Base-by-base conservation (phyloP, 2,329 filamentous ascomycete species). In the Tricladium varicosporioides region DNA sequence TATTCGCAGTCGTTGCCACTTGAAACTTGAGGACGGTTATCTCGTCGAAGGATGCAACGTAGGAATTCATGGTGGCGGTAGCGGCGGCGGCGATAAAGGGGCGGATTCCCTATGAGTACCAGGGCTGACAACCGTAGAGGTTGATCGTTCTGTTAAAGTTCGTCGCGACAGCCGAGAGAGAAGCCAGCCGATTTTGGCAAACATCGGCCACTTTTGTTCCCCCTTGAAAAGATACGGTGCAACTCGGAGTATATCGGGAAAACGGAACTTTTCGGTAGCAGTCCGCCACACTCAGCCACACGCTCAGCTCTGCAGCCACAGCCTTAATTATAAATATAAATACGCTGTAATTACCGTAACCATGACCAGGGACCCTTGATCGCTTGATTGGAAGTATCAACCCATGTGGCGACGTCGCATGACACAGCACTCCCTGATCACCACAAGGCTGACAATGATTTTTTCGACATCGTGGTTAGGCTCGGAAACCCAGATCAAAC, bases 31-130 rank as follows among this genome's bases (percentile, higher is more conserved):
- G 54, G 52, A 44, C 36, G 46, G 47, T 54, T 46, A 60, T 55
- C 50, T 57, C 50, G 33, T 53, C 54, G 44, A 56, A 46, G 47
- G 54, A 44, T n/a, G 50, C 51, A 58, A 51, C 14, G 48, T 18
- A 58, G 56, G 46, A 48, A 58, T 58, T 54, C 40, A 53, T 46
- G 46, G 55, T 32, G 54, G 51, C 49, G 45, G n/a, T n/a, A n/a
- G 44, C 51, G 44, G 43, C 50, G 55, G 58, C 55, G 48, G 58
- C 58, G 55, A 60, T 50, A 55, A 60, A 58, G 51, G 51, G 58
- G 55, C 58, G 43, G 54, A 60, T 58, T 55, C 54, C 55, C 55
- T 50, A 51, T 49, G 51, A 47, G 49, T 56, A 57, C 31, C 40
- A 60, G 49, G 48, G 27, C 51, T 58, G 53, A 54, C 36, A 56